Conservation (phyloP, 768 basidiomycete species). For the Tricholoma hemisulphureum region DNA sequence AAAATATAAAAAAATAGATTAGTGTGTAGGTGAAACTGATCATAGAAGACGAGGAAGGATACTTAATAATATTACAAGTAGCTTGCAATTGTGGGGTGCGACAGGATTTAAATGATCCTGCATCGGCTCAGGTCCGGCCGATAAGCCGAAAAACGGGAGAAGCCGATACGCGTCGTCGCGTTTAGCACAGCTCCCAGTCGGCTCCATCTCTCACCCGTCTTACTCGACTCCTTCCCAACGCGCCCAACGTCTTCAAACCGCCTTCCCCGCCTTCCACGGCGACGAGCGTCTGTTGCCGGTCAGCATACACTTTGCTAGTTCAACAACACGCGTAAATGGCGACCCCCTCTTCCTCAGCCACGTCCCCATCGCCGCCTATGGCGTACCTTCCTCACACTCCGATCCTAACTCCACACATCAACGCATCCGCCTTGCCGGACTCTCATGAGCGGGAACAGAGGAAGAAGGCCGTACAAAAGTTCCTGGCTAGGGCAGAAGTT, state of each 20-base stretch:
- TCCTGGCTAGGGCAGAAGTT: constrained; percentile 75
- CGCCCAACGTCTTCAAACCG: constrained; percentile 37
- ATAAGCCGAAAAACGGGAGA: constrained; percentile 45
- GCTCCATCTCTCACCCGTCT: constrained; percentile 30
- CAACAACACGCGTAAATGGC: constrained; percentile 57
- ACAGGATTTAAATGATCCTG: too few relatives aligned
- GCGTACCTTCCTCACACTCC: constrained; percentile 53
- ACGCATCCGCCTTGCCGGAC: constrained; percentile 35
- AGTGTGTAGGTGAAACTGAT: too few relatives aligned
- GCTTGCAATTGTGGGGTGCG: too few relatives aligned
- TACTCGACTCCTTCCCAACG: constrained; percentile 30
- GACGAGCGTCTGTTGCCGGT: constrained; percentile 25
- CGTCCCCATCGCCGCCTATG: constrained; percentile 77
- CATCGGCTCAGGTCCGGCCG: constrained; percentile 19
- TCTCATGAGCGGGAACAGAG: constrained; percentile 56
- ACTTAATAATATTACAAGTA: too few relatives aligned
- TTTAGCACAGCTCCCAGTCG: constrained; percentile 38
- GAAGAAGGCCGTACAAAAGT: constrained; percentile 69
- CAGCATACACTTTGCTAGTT: constrained; percentile 12
- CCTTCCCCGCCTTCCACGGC: constrained; percentile 30
- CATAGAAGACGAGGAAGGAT: too few relatives aligned
- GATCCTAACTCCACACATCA: constrained; percentile 34
- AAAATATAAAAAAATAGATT: too few relatives aligned
- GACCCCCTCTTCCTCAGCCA: constrained; percentile 77
- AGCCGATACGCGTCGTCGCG: constrained; percentile 56